Percentiles rank a stretch among this genome's conserved stretches.
These are phyloP conservation scores for Talaromyces pinophilus DNA, from an alignment of 2,329 filamentous ascomycete genomes.

Conservation along the genomic window DNA sequence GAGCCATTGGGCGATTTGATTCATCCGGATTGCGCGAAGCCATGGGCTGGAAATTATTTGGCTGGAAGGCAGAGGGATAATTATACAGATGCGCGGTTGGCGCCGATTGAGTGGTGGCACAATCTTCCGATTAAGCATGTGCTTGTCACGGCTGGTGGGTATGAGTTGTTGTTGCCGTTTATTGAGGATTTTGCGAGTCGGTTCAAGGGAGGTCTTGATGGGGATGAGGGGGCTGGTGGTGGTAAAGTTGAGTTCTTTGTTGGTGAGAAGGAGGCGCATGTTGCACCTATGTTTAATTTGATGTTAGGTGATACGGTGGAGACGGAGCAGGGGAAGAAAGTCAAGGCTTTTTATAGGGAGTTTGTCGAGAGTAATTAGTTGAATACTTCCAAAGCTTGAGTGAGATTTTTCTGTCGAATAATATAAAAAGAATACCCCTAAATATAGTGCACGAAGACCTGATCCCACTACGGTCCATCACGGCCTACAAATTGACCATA, in stretches of 20 bases:
- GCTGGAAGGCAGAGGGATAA: conserved; percentile 44
- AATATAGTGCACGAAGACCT: not conserved
- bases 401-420: not conserved
- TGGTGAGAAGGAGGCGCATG: conserved; percentile 44
- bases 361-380: conserved; percentile 5
- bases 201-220: conserved; percentile 23
- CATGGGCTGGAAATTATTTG: conserved; percentile 55
- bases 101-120: conserved; percentile 57
- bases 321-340: conserved; percentile 43
- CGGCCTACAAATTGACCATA: not conserved
- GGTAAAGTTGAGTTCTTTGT: conserved; percentile 39
- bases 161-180: conserved; percentile 59
- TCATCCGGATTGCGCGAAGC: conserved; percentile 38
- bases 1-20: conserved; percentile 56
- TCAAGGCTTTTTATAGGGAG: conserved; percentile 35
- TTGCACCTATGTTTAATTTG: conserved; percentile 45
- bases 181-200: conserved; percentile 53
- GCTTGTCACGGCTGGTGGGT: conserved; percentile 56
- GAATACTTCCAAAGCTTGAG: not conserved
- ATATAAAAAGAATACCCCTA: too few species aligned
- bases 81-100: conserved; percentile 57
- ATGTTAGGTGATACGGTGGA: conserved; percentile 38
- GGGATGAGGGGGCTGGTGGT: conserved; percentile 37
- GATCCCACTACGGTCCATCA: not conserved
- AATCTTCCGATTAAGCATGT: conserved; percentile 52